phyloP scores from a whole-genome alignment of 352 stramenopile genomes.

The Pythium rishiriense region DNA sequence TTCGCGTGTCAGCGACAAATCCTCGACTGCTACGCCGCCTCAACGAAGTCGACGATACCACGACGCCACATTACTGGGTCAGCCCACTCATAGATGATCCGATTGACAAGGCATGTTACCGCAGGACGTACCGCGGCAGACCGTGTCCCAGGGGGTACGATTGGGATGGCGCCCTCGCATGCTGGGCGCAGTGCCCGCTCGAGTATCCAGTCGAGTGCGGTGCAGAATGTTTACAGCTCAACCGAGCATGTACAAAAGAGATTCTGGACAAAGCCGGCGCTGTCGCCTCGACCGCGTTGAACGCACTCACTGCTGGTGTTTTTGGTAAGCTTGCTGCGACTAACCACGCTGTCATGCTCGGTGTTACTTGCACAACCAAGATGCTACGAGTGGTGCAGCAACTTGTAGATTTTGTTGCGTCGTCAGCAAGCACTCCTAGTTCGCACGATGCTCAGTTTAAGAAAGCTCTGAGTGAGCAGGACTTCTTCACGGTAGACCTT shows the following conservation, averaged over 20 bases:
- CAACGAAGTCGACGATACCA: neutral
- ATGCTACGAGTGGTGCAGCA: slow-evolving; percentile 40
- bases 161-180: slow-evolving; percentile 48
- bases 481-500: slow-evolving; percentile 48
- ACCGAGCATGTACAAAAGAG: slow-evolving; percentile 51
- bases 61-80: slow-evolving; percentile 22
- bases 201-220: slow-evolving; percentile 57
- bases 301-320: slow-evolving; percentile 36
- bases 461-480: slow-evolving; percentile 37
- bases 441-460: slow-evolving; percentile 30
- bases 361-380: slow-evolving; percentile 39
- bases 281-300: slow-evolving; percentile 41
- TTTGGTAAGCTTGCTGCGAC: slow-evolving; percentile 35
- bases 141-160: slow-evolving; percentile 45
- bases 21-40: neutral
- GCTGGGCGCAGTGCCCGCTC: slow-evolving; percentile 58
- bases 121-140: slow-evolving; percentile 35
- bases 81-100: slow-evolving; percentile 20
- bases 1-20: neutral
- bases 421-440: slow-evolving; percentile 27
- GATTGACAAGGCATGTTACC: slow-evolving; percentile 32
- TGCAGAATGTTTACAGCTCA: slow-evolving; percentile 57
- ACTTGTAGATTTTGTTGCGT: slow-evolving; percentile 37
- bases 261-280: slow-evolving; percentile 42
- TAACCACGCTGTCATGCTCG: slow-evolving; percentile 15